Conservation (phyloP, 352 stramenopile species). For the Phytopythium cucurbitacearum region DNA sequence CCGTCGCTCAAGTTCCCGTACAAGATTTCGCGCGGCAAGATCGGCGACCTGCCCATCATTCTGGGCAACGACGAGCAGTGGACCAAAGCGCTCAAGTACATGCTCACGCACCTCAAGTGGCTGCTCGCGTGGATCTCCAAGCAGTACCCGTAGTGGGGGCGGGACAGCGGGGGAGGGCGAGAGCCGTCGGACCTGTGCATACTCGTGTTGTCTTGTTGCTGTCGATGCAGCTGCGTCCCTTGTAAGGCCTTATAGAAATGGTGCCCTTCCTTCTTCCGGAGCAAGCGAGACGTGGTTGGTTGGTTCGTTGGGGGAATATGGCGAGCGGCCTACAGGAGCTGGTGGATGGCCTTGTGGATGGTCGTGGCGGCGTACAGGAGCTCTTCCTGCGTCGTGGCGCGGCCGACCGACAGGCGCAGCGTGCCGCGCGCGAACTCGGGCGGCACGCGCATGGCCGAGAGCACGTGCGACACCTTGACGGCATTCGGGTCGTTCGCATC, state of each 20-base stretch:
- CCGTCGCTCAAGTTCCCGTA: constrained; percentile 88
- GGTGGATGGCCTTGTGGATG: constrained; percentile 60
- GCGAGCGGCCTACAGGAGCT: constrained; percentile 15
- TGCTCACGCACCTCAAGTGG: constrained; percentile 92
- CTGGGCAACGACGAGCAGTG: constrained; percentile 89
- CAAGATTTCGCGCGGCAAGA: constrained; percentile 87
- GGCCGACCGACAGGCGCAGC: constrained; percentile 92
- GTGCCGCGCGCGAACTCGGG: constrained; percentile 90
- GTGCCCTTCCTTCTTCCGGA: too few species aligned
- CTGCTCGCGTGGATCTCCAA: constrained; percentile 91
- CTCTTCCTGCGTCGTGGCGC: constrained; percentile 86
- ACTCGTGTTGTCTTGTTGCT: too few species aligned
- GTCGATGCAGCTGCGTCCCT: too few species aligned
- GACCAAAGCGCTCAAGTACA: constrained; percentile 90
- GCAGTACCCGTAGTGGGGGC: constrained; percentile 38
- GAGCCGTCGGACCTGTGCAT: too few species aligned
- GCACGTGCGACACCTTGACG: constrained; percentile 85
- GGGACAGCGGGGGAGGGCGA: too few species aligned
- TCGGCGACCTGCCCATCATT: constrained; percentile 86
- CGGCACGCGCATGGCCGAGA: constrained; percentile 92
- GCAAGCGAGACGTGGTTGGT: too few species aligned
- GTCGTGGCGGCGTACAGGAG: constrained; percentile 78
- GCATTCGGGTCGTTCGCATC: constrained; percentile 21
- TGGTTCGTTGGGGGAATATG: too few species aligned
- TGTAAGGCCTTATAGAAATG: too few species aligned